Conservation (phyloP, 352 stramenopile genomes). For the Globisporangium irregulare region DNA sequence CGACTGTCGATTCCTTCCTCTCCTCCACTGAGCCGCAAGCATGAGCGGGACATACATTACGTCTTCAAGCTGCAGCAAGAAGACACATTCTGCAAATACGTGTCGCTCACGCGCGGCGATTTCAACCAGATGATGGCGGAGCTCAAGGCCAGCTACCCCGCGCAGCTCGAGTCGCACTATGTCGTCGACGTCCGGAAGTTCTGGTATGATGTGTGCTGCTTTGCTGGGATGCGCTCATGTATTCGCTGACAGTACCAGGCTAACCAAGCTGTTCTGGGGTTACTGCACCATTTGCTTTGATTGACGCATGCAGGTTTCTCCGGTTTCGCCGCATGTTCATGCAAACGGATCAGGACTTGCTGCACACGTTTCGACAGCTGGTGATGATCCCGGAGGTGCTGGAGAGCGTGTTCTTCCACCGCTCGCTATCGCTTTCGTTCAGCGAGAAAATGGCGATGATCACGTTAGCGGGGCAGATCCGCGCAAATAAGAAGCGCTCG, state of each 20-base stretch:
- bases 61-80: slow-evolving; percentile 20
- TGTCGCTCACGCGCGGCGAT: slow-evolving; percentile 17
- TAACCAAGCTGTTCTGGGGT: not conserved
- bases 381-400: slow-evolving; percentile 28
- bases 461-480: slow-evolving; percentile 15
- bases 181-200: slow-evolving; percentile 25
- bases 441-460: slow-evolving; percentile 7
- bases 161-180: slow-evolving; percentile 22
- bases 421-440: slow-evolving; percentile 10
- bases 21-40: not conserved
- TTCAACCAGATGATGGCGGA: slow-evolving; percentile 19
- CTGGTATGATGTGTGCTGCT: slow-evolving; percentile 12
- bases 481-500: slow-evolving; percentile 8
- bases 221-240: not conserved
- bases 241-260: not conserved
- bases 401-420: slow-evolving; percentile 24
- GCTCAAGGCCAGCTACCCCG: slow-evolving; percentile 19
- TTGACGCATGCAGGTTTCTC: slow-evolving; percentile 15
- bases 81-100: slow-evolving; percentile 17
- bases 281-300: not conserved
- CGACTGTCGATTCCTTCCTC: not conserved
- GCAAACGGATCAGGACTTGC: slow-evolving; percentile 21
- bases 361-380: slow-evolving; percentile 27
- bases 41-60: not conserved
- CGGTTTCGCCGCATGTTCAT: slow-evolving; percentile 17